Percentiles rank a stretch among this genome's conserved stretches.
phyloP scores from a whole-genome alignment of 2,329 filamentous ascomycete species.

The Paraphaeosphaeria minitans region DNA sequence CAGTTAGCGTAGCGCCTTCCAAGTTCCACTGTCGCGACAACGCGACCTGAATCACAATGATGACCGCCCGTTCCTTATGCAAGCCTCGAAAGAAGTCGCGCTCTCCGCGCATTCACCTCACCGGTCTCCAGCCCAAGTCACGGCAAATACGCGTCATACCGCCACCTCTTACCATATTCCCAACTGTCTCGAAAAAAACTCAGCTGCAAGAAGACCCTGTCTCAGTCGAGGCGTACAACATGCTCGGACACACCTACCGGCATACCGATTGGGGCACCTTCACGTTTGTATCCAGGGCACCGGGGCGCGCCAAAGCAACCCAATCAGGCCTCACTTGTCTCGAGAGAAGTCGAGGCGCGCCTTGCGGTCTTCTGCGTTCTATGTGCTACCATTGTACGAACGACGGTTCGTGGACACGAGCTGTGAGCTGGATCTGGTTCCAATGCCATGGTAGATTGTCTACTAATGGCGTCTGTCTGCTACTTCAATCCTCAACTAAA shows the following conservation, averaged over 20 bases:
- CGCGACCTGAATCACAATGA: background rate
- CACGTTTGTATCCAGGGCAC: constrained; percentile 21
- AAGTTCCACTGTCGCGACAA: background rate
- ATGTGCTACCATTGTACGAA: constrained; percentile 21
- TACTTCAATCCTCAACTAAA: background rate
- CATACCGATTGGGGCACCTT: constrained; percentile 18
- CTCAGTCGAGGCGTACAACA: constrained; percentile 19
- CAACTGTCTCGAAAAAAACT: background rate
- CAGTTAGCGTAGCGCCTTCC: background rate
- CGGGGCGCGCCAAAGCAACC: constrained; percentile 20
- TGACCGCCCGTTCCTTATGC: background rate
- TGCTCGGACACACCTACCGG: constrained; percentile 13
- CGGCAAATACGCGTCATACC: background rate
- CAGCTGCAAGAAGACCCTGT: constrained; percentile 12
- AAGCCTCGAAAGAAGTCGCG: background rate
- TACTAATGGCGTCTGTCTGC: background rate
- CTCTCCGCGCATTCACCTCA: background rate
- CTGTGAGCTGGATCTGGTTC: constrained; percentile 13
- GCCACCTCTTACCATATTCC: background rate
- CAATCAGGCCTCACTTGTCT: constrained; percentile 10
- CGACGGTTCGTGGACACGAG: constrained; percentile 19
- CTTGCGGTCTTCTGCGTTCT: constrained; percentile 18
- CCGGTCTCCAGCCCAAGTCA: background rate
- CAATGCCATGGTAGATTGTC: constrained; percentile 13
- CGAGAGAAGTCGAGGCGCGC: constrained; percentile 20